Conservation (phyloP, 2,329 filamentous ascomycete genomes). For the Penicillium aurantiogriseum region DNA sequence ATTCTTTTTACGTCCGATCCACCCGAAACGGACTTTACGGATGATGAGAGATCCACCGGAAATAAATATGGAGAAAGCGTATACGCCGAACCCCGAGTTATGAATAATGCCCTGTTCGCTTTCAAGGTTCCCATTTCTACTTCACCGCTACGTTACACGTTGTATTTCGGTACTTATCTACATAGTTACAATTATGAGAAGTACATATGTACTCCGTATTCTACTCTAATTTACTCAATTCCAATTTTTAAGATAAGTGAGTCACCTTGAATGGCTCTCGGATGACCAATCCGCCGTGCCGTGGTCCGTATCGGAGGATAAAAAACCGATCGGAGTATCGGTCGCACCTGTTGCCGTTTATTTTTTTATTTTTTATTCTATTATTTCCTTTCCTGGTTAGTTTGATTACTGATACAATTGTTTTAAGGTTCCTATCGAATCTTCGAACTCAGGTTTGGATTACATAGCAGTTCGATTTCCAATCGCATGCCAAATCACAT, state of each 20-base stretch:
- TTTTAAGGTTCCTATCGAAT: background rate
- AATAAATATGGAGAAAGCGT: slow-evolving; percentile 5
- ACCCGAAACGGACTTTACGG: slow-evolving; percentile 11
- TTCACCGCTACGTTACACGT: slow-evolving; percentile 2
- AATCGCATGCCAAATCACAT: slow-evolving; percentile 2
- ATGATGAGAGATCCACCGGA: slow-evolving; percentile 7
- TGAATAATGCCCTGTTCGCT: slow-evolving; percentile 1
- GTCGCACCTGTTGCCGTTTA: background rate
- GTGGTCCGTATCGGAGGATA: slow-evolving; percentile 3
- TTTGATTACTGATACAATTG: background rate
- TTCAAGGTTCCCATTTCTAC: background rate
- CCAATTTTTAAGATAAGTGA: background rate
- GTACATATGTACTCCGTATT: background rate
- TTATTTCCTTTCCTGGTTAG: background rate
- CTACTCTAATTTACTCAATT: background rate
- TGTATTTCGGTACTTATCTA: background rate
- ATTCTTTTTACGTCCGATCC: background rate
- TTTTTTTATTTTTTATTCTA: background rate
- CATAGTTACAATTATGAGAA: background rate
- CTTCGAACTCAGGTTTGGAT: background rate
- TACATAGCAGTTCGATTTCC: slow-evolving; percentile 2
- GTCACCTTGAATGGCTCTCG: background rate
- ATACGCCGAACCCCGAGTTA: background rate
- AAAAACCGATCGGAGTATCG: slow-evolving; percentile 4
- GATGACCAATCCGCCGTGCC: slow-evolving; percentile 12